These are phyloP conservation scores for Galerina sulciceps DNA, from an alignment of 768 basidiomycete species.

Conservation along the genomic window DNA sequence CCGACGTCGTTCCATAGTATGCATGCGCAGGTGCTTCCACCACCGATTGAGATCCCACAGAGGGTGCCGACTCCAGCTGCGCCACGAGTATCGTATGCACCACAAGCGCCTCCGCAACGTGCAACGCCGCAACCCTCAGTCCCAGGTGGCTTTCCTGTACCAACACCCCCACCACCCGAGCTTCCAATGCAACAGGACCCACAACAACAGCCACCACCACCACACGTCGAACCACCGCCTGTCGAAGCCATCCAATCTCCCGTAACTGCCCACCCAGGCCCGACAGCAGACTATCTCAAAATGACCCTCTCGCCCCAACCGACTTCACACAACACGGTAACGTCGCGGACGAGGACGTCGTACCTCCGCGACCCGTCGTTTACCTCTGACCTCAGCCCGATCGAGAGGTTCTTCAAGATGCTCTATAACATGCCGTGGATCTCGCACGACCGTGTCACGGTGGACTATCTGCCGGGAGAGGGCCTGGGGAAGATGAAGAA, in stretches of 20 bases:
- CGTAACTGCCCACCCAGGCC: constrained; percentile 34
- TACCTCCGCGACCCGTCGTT: constrained; percentile 39
- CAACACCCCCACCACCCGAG: neutral
- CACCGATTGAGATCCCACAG: constrained; percentile 13
- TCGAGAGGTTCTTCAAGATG: constrained; percentile 44
- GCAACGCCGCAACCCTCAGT: constrained; percentile 7
- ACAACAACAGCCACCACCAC: neutral
- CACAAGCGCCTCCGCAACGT: constrained; percentile 8
- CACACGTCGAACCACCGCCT: constrained; percentile 3
- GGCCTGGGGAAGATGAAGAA: constrained; percentile 18
- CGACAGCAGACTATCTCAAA: constrained; percentile 39
- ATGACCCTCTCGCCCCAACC: constrained; percentile 35
- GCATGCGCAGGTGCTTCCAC: constrained; percentile 14
- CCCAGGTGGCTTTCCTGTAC: constrained; percentile 9
- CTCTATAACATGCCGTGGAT: constrained; percentile 54
- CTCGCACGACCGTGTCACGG: constrained; percentile 45
- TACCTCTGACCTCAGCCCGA: constrained; percentile 37
- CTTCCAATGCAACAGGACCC: neutral
- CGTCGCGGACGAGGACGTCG: constrained; percentile 22
- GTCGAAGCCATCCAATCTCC: constrained; percentile 28
- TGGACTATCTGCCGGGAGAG: constrained; percentile 46
- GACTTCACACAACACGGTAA: constrained; percentile 17
- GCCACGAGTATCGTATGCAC: constrained; percentile 8
- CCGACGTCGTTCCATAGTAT: constrained; percentile 17
- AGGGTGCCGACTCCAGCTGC: neutral